Conservation (phyloP, 2,329 filamentous ascomycete species). For the Verticillium klebahnii region DNA sequence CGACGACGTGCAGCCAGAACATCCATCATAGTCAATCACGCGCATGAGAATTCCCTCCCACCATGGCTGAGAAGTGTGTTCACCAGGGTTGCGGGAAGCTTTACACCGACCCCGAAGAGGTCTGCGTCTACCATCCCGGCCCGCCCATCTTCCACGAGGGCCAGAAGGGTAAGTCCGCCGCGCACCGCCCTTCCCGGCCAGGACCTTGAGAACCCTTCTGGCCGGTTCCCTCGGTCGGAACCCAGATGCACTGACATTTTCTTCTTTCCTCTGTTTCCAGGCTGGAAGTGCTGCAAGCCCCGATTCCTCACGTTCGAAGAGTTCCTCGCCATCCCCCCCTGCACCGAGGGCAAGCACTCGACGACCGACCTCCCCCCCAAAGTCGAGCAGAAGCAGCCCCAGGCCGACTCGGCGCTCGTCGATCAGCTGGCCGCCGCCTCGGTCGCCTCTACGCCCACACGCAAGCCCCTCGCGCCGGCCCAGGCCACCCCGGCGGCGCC, state of each 20-base stretch:
- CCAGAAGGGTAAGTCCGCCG: slow-evolving; percentile 73
- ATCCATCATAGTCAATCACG: slow-evolving; percentile 1
- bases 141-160: slow-evolving; percentile 96
- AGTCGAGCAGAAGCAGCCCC: slow-evolving; percentile 52
- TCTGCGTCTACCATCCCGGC: slow-evolving; percentile 88
- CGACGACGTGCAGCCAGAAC: background rate
- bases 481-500: slow-evolving; percentile 48
- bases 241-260: background rate
- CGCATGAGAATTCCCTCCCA: background rate
- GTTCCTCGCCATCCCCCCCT: slow-evolving; percentile 88
- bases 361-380: slow-evolving; percentile 69
- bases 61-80: slow-evolving; percentile 81
- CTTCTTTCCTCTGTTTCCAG: slow-evolving; percentile 36
- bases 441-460: slow-evolving; percentile 31
- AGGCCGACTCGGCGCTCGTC: slow-evolving; percentile 35
- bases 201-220: slow-evolving; percentile 6
- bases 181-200: background rate
- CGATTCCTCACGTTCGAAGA: slow-evolving; percentile 97
- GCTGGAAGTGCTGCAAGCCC: slow-evolving; percentile 98
- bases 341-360: slow-evolving; percentile 88
- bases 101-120: slow-evolving; percentile 76
- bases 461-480: slow-evolving; percentile 30
- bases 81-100: slow-evolving; percentile 93
- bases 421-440: slow-evolving; percentile 38
- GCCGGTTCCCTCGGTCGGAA: slow-evolving; percentile 5